These are phyloP conservation scores for Podaxis sp. DNA, from an alignment of 768 basidiomycete species.

Conservation along the genomic window DNA sequence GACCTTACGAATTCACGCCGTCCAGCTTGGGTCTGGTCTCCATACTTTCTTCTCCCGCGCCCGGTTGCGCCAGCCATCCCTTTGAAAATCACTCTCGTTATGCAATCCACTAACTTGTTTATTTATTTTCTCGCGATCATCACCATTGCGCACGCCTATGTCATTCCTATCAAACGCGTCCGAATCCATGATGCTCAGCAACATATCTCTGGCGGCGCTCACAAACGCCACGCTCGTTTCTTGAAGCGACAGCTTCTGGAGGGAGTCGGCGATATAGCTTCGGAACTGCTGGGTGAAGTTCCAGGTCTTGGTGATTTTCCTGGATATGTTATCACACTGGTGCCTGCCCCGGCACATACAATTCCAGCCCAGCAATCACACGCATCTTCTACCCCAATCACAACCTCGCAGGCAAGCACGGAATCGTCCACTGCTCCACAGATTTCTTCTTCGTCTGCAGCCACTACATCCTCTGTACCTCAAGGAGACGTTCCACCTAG, in stretches of 20 bases:
- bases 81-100: constrained; percentile 5
- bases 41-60: constrained; percentile 19
- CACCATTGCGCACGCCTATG: not conserved
- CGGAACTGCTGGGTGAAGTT: not conserved
- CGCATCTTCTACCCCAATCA: not conserved
- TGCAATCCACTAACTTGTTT: not conserved
- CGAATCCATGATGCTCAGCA: constrained; percentile 13
- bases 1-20: not conserved
- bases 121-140: constrained; percentile 2
- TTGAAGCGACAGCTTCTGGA: not conserved
- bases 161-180: constrained; percentile 23
- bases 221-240: not conserved
- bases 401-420: constrained; percentile 6
- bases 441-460: not conserved
- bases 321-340: not conserved
- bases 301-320: not conserved
- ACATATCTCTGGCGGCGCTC: constrained; percentile 1
- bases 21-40: not conserved
- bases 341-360: not conserved
- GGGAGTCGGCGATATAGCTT: not conserved
- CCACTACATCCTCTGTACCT: not conserved
- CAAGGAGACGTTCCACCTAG: not conserved
- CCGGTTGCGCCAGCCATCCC: constrained; percentile 15
- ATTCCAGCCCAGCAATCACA: not conserved
- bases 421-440: not conserved